These are phyloP conservation scores for Bipolaris sorokiniana DNA, from an alignment of 2,329 filamentous ascomycete species.

Conservation along the genomic window DNA sequence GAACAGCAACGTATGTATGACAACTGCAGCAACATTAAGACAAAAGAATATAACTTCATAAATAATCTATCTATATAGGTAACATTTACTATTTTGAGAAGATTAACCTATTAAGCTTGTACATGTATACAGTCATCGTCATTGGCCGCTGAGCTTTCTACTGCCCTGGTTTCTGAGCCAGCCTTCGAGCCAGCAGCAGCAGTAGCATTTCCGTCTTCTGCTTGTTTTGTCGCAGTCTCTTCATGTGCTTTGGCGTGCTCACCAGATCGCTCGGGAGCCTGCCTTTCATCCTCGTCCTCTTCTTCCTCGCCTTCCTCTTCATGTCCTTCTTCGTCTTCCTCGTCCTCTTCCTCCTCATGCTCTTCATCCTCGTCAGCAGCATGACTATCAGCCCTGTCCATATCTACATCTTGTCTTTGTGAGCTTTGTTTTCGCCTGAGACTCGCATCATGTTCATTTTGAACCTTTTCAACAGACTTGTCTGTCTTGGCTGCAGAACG, in stretches of 20 bases:
- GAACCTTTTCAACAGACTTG: conserved; percentile 34
- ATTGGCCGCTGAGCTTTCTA: neutral
- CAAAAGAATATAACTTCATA: too few species aligned
- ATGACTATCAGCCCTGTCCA: conserved; percentile 30
- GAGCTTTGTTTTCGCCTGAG: conserved; percentile 22
- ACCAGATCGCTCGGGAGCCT: neutral
- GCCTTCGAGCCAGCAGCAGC: neutral
- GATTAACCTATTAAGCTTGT: neutral
- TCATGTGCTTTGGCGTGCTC: neutral
- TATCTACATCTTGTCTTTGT: conserved; percentile 29
- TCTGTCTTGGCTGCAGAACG: conserved; percentile 12
- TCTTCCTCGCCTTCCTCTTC: too few species aligned
- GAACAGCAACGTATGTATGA: too few species aligned
- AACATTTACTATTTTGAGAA: too few species aligned
- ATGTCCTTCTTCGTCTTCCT: too few species aligned
- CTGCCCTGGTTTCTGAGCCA: neutral
- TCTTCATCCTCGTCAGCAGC: conserved; percentile 24
- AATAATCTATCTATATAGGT: too few species aligned
- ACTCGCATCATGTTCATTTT: conserved; percentile 15
- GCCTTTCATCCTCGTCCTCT: conserved; percentile 17
- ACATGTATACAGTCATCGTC: neutral
- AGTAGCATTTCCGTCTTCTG: neutral
- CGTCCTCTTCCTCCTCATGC: too few species aligned
- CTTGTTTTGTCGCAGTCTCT: neutral
- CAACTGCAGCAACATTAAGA: too few species aligned